Conservation (phyloP, 176 grass and related monocot genomes). For the Olyra latifolia region DNA sequence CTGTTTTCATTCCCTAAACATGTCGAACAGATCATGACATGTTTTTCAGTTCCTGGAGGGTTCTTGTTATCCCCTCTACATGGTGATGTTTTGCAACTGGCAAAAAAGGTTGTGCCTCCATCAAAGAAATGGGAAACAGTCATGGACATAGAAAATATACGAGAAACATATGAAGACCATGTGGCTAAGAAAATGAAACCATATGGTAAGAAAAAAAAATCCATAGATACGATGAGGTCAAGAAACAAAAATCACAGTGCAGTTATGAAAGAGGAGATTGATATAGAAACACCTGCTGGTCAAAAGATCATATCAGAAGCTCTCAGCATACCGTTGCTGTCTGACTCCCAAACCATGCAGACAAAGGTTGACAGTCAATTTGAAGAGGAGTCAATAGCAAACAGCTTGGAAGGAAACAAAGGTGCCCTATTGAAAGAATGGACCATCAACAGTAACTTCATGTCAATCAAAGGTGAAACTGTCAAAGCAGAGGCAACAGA, state of each 20-base stretch:
- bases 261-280: conserved; percentile 51
- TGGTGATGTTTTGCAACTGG: conserved; percentile 55
- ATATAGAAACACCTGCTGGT: conserved; percentile 46
- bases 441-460: conserved; percentile 29
- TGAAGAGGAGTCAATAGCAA: conserved; percentile 43
- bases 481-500: conserved; percentile 36
- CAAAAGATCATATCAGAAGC: conserved; percentile 49
- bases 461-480: conserved; percentile 39
- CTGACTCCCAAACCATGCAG: conserved; percentile 41
- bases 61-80: conserved; percentile 73
- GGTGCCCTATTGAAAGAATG: conserved; percentile 41
- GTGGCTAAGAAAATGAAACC: conserved; percentile 55
- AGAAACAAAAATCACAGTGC: conserved; percentile 44
- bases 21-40: conserved; percentile 79
- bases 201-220: conserved; percentile 54
- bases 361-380: conserved; percentile 39
- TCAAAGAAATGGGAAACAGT: conserved; percentile 52
- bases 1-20: conserved; percentile 31
- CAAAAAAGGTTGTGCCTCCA: conserved; percentile 54
- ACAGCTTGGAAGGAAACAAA: conserved; percentile 42
- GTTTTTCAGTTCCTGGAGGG: conserved; percentile 68
- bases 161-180: conserved; percentile 44
- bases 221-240: conserved; percentile 44
- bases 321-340: conserved; percentile 42
- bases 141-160: conserved; percentile 36